Base-by-base conservation (phyloP, 202 grass and related monocot species). In the Zizania palustris region DNA sequence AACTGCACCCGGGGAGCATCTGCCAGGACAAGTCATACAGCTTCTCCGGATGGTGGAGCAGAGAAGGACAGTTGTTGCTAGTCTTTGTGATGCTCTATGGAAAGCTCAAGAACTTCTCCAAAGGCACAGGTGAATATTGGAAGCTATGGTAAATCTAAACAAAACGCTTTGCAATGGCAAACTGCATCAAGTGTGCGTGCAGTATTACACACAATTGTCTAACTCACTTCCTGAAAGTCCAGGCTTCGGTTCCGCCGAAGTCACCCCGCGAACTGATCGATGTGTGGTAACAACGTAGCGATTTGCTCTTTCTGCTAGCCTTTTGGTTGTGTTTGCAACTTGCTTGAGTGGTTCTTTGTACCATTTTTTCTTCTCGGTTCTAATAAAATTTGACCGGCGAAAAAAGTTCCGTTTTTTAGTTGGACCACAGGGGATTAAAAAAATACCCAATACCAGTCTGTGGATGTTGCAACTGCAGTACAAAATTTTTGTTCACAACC, bases 21-120 rank as follows among this genome's bases (percentile, higher is more conserved):
- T 91, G 88, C 35, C 33, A 56, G 34, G 88, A 95, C 61, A 71
- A 69, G 62, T 50, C 83, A 12, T 85, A 84, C 53, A 87, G 76
- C 35, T 83, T 89, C 12, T 61, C 58, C 11, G 88, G 88, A 10
- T 86, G 60, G 72, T 89, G 86, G 86, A 89, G 80, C 10, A 34
- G 87, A 5, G 73, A 84, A 76, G 81, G 90, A 55, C 87, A 87
- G 43, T 55, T 76, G 59, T 13, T 90, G 11, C 28, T 82, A 11
- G 50, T 58, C 40, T 45, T 93, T 5, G 37, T 83, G 43, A 87
- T 87, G 90, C 72, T 89, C 15, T 84, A 71, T 82, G 81, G 80
- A 36, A 87, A 69, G 67, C 81, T 87, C 1, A 89, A 87, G 36
- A 62, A 0, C 28, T 93, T 84, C 63, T 67, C 16, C 14, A 50